phyloP scores from a whole-genome alignment of 2,329 filamentous ascomycete species.

The Fusarium brevicatenulatum region DNA sequence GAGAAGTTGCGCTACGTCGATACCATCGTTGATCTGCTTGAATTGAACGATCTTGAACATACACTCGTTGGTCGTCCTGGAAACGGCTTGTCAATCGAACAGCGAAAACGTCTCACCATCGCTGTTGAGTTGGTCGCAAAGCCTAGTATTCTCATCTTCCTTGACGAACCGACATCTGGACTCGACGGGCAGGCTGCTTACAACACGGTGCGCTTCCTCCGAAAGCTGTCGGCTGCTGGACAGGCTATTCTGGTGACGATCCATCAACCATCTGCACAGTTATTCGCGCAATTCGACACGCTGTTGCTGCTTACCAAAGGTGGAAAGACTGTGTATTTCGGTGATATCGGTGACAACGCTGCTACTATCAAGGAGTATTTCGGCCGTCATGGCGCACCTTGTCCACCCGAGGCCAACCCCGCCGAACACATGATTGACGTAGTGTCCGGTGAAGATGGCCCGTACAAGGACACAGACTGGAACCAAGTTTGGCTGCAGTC shows the following conservation, averaged over 20 bases:
- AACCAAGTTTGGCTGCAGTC: constrained; percentile 76
- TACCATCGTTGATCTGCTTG: constrained; percentile 75
- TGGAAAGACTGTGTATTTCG: constrained; percentile 74
- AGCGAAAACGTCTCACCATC: constrained; percentile 66
- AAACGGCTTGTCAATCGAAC: constrained; percentile 61
- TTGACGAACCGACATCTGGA: constrained; percentile 71
- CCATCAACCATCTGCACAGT: constrained; percentile 73
- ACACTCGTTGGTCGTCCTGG: constrained; percentile 63
- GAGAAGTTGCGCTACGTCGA: constrained; percentile 82
- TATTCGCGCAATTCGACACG: constrained; percentile 74
- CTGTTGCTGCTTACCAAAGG: constrained; percentile 71
- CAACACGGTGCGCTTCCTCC: constrained; percentile 71
- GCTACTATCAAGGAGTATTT: constrained; percentile 71
- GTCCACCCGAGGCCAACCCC: constrained; percentile 71
- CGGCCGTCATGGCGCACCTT: constrained; percentile 70
- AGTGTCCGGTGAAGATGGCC: constrained; percentile 59
- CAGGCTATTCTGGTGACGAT: constrained; percentile 76
- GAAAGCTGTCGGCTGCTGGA: constrained; percentile 73
- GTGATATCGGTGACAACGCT: constrained; percentile 68
- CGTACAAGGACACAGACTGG: constrained; percentile 63
- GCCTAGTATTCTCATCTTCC: constrained; percentile 67
- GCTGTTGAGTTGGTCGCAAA: constrained; percentile 70
- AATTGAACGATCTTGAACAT: constrained; percentile 59
- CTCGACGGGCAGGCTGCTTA: constrained; percentile 76
- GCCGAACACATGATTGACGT: constrained; percentile 79